Conservation (phyloP, 208 protist genomes). For the Wallacemonas sp. region DNA sequence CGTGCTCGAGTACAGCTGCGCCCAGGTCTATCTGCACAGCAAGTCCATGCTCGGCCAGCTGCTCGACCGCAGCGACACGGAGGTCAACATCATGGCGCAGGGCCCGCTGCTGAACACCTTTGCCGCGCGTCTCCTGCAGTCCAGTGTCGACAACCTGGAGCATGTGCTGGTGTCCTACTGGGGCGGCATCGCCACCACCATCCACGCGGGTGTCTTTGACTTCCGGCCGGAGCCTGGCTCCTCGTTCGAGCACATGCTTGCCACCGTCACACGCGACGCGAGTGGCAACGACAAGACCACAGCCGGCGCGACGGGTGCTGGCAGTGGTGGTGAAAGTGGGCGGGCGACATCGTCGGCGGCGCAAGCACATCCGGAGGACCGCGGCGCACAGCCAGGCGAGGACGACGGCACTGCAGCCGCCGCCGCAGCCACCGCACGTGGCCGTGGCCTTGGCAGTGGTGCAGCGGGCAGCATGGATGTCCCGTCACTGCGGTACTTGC, state of each 20-base stretch:
- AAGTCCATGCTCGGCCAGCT: slow-evolving; percentile 64
- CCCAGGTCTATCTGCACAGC: slow-evolving; percentile 66
- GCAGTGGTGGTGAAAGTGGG: too few species aligned
- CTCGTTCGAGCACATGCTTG: slow-evolving; percentile 41
- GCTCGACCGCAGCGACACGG: slow-evolving; percentile 47
- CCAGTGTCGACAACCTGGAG: slow-evolving; percentile 67
- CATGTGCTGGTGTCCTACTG: slow-evolving; percentile 81
- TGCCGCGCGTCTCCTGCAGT: slow-evolving; percentile 48
- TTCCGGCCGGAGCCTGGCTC: slow-evolving; percentile 39
- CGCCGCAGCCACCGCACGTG: too few species aligned
- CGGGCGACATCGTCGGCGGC: too few species aligned
- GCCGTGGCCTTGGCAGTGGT: neutral
- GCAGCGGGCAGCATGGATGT: slow-evolving; percentile 21
- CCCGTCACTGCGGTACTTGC: slow-evolving; percentile 40
- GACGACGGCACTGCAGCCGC: too few species aligned
- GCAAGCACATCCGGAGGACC: too few species aligned
- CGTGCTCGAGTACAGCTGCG: slow-evolving; percentile 68
- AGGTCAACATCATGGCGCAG: slow-evolving; percentile 52
- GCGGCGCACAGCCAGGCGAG: too few species aligned
- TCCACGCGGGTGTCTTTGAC: slow-evolving; percentile 75
- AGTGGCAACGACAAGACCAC: slow-evolving; percentile 25
- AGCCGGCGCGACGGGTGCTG: too few species aligned
- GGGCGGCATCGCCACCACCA: slow-evolving; percentile 71
- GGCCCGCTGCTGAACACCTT: slow-evolving; percentile 51
- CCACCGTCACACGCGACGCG: neutral